phyloP scores from a whole-genome alignment of 2,329 filamentous ascomycete species.

The Davidsoniella eucalypti region DNA sequence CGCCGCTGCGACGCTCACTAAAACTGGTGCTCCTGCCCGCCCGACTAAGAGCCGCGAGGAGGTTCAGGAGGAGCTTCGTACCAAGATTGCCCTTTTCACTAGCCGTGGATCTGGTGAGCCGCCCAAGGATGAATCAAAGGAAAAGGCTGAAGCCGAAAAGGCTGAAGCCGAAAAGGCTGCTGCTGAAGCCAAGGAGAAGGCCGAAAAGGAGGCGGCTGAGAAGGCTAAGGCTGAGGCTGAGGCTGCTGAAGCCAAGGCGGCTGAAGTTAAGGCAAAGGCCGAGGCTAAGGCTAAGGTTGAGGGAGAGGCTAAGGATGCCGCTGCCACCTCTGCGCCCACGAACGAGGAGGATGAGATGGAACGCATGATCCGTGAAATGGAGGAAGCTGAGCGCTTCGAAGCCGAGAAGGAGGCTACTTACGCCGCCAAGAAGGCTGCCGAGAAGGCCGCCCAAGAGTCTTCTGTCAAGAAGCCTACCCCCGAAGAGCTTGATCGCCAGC shows the following conservation, averaged over 20 bases:
- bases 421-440: conserved; percentile 29
- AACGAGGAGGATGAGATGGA: conserved; percentile 38
- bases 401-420: conserved; percentile 32
- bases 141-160: conserved; percentile 17
- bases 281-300: conserved; percentile 20
- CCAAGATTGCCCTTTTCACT: conserved; percentile 53
- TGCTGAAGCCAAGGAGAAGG: conserved; percentile 17
- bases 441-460: conserved; percentile 28
- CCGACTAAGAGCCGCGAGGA: conserved; percentile 61
- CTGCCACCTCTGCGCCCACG: conserved; percentile 19
- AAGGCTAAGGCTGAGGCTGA: conserved; percentile 26
- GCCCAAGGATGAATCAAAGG: conserved; percentile 16
- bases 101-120: conserved; percentile 14
- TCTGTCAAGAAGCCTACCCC: conserved; percentile 24
- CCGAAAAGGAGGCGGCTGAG: conserved; percentile 18
- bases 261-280: conserved; percentile 20
- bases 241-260: conserved; percentile 16
- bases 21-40: conserved; percentile 52
- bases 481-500: conserved; percentile 45
- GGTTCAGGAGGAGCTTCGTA: conserved; percentile 66
- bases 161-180: conserved; percentile 15
- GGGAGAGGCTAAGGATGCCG: conserved; percentile 13
- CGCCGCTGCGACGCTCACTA: conserved; percentile 60
- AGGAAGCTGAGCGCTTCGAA: conserved; percentile 28
- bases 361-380: conserved; percentile 45